Conservation (phyloP, 208 protist species). For the Herpetomonas tarakana region DNA sequence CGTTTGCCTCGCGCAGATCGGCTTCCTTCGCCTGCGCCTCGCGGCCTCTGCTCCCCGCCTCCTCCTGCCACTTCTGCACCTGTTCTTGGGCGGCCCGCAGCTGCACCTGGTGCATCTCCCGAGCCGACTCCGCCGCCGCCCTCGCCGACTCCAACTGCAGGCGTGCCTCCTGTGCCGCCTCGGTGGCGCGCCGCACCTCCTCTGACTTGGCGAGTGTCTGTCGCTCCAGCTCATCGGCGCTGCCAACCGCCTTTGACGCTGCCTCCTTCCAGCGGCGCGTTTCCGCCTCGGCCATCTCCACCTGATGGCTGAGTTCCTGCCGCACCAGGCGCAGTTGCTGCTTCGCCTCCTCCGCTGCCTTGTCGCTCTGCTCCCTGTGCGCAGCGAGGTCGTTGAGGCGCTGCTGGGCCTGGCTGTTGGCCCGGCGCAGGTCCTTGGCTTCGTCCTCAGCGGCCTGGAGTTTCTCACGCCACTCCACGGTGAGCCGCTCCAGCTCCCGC, state of each 20-base stretch:
- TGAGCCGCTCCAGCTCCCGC: background rate
- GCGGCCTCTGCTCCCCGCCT: conserved; percentile 14
- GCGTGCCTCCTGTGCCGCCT: conserved; percentile 14
- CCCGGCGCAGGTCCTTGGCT: background rate
- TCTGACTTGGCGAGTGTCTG: conserved; percentile 10
- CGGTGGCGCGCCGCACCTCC: conserved; percentile 15
- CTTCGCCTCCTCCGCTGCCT: conserved; percentile 7
- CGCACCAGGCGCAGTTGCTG: conserved; percentile 2
- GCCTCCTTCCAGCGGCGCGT: conserved; percentile 7
- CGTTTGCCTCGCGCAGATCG: conserved; percentile 16
- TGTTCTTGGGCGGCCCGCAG: conserved; percentile 22
- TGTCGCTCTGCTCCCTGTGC: conserved; percentile 2
- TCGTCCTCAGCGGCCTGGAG: conserved; percentile 3
- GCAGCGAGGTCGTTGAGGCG: background rate
- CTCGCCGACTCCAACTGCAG: conserved; percentile 15
- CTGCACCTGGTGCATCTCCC: conserved; percentile 18
- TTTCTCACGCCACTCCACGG: background rate
- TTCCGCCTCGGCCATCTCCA: conserved; percentile 7
- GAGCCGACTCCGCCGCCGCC: conserved; percentile 9
- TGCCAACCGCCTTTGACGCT: background rate
- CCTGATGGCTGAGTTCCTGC: conserved; percentile 6
- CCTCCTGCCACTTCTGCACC: conserved; percentile 18
- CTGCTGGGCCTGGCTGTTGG: conserved; percentile 1
- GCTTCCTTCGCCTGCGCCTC: conserved; percentile 28
- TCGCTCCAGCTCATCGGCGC: conserved; percentile 8